Evolutionary conservation across 805 yeast species (phyloP).

Genomic region (Priceomyces castillae): DNA sequence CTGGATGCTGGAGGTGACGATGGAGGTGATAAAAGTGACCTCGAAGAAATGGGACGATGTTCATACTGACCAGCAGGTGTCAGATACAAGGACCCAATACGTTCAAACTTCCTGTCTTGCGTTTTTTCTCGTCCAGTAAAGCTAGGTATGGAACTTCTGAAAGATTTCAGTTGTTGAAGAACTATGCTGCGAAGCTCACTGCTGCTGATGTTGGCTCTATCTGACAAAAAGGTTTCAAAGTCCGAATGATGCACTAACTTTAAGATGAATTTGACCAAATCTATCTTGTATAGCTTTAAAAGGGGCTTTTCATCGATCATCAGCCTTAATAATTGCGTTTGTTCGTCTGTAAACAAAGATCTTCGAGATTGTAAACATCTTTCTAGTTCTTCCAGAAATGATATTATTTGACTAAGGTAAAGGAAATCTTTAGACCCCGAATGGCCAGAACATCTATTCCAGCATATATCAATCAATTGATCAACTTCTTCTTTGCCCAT

Average conservation of each 20-base stretch:
- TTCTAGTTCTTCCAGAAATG: constrained; percentile 23
- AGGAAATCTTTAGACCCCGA: constrained; percentile 16
- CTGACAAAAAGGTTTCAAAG: constrained; percentile 20
- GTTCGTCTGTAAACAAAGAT: constrained; percentile 18
- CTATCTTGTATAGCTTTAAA: constrained; percentile 19
- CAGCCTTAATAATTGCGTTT: constrained; percentile 12
- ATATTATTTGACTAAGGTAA: constrained; percentile 19
- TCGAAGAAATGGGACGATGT: neutral
- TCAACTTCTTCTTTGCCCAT: constrained; percentile 8
- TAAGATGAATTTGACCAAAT: constrained; percentile 23
- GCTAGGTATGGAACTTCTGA: neutral
- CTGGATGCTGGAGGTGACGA: constrained; percentile 9
- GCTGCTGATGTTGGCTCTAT: constrained; percentile 17
- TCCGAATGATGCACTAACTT: constrained; percentile 19
- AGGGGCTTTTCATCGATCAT: constrained; percentile 18
- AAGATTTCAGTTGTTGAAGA: neutral
- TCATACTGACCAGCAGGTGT: neutral
- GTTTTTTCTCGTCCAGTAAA: neutral
- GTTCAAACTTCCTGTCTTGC: constrained; percentile 2
- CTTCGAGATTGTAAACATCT: constrained; percentile 11
- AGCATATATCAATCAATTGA: constrained; percentile 19
- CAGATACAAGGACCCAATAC: neutral
- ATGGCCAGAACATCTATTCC: constrained; percentile 14
- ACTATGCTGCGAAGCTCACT: constrained; percentile 7
- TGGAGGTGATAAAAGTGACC: constrained; percentile 6